phyloP scores from a whole-genome alignment of 2,329 filamentous ascomycete species.

The Botryotinia narcissicola region DNA sequence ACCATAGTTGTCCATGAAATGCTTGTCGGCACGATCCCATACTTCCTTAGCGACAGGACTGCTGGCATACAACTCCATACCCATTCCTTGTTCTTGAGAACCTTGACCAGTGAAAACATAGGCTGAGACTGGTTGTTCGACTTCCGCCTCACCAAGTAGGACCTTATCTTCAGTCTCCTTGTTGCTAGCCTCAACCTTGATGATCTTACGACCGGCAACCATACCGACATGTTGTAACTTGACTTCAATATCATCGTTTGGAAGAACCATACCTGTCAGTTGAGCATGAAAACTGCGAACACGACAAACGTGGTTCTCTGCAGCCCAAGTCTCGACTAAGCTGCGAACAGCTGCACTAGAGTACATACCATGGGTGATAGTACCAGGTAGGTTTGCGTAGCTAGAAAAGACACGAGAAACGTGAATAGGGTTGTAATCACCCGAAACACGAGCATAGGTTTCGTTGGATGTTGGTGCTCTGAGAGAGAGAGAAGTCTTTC shows the following conservation, averaged over 20 bases:
- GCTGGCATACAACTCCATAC: constrained; percentile 96
- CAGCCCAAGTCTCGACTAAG: constrained; percentile 96
- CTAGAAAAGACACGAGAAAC: constrained; percentile 94
- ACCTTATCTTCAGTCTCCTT: constrained; percentile 97
- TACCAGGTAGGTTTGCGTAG: constrained; percentile 93
- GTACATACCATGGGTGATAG: constrained; percentile 99
- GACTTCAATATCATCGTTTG: constrained; percentile 92
- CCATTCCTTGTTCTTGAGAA: constrained; percentile 98
- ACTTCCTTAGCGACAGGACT: constrained; percentile 94
- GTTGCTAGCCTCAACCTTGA: constrained; percentile 96
- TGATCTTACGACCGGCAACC: constrained; percentile 97
- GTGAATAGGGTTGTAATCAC: constrained; percentile 98
- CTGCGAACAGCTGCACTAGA: constrained; percentile 94
- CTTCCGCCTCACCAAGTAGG: constrained; percentile 89
- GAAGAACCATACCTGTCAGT: constrained; percentile 97
- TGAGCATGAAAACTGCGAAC: constrained; percentile 97
- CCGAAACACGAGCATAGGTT: constrained; percentile 95
- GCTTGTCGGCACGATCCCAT: constrained; percentile 96
- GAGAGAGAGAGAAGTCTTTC: constrained; percentile 82
- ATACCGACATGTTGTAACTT: constrained; percentile 96
- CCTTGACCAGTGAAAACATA: constrained; percentile 99
- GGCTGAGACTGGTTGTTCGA: constrained; percentile 93
- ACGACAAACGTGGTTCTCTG: constrained; percentile 96
- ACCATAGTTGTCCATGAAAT: constrained; percentile 99
- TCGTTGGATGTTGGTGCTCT: constrained; percentile 95